Conservation (phyloP, 805 yeast genomes). For the Metschnikowia kunwiensis region DNA sequence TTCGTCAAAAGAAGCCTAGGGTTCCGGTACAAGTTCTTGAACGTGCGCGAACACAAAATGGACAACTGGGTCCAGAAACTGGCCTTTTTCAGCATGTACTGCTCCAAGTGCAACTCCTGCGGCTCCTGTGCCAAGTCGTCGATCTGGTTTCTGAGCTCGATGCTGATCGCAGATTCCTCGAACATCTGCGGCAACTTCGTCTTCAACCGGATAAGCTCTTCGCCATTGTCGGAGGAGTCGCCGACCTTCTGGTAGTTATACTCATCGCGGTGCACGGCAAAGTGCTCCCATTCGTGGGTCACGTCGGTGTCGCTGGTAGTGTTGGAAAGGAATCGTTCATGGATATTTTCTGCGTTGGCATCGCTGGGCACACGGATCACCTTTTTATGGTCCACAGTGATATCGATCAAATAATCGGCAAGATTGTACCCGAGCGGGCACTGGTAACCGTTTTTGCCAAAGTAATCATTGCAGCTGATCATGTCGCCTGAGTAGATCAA, state of each 20-base stretch:
- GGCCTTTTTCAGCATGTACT: constrained; percentile 48
- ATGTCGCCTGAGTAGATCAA: constrained; percentile 87
- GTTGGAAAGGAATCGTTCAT: constrained; percentile 26
- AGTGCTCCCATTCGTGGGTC: constrained; percentile 84
- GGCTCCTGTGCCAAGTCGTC: constrained; percentile 24
- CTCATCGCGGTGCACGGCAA: constrained; percentile 77
- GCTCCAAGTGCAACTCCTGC: constrained; percentile 24
- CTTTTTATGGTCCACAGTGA: constrained; percentile 65
- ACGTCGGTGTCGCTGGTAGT: constrained; percentile 45
- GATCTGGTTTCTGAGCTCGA: constrained; percentile 42
- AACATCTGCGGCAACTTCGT: constrained; percentile 33
- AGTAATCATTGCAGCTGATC: constrained; percentile 69
- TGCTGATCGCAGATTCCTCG: constrained; percentile 39
- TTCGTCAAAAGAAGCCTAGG: constrained; percentile 87
- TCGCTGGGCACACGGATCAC: constrained; percentile 21
- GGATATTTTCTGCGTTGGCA: constrained; percentile 24
- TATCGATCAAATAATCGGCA: constrained; percentile 90
- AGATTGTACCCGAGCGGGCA: constrained; percentile 91
- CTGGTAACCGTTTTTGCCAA: constrained; percentile 66
- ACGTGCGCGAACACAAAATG: constrained; percentile 82
- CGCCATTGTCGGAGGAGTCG: constrained; percentile 20
- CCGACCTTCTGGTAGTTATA: constrained; percentile 33
- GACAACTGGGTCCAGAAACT: constrained; percentile 59
- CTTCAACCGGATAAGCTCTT: constrained; percentile 18
- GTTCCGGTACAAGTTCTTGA: constrained; percentile 88